Evolutionary conservation across 2,329 filamentous ascomycete species (phyloP).

Genomic region (Cercospora berteroae): DNA sequence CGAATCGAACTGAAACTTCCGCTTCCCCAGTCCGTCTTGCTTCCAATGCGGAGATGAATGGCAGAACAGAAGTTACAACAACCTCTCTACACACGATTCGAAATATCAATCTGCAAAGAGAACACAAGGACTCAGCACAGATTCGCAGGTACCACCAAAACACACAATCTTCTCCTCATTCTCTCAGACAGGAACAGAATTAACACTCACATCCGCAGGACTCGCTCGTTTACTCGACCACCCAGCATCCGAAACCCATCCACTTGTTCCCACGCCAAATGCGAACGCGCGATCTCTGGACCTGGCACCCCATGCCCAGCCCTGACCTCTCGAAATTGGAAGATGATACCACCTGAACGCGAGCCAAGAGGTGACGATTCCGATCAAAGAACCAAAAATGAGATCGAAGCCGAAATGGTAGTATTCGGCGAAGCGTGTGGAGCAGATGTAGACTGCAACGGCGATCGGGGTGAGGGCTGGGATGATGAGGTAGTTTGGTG

Average conservation of each 20-base stretch:
- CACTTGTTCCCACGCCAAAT: constrained; percentile 61
- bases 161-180: neutral
- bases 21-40: neutral
- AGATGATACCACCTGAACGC: constrained; percentile 84
- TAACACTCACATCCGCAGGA: constrained; percentile 1
- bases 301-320: constrained; percentile 86
- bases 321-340: constrained; percentile 72
- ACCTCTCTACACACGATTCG: neutral
- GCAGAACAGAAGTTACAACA: neutral
- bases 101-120: neutral
- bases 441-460: constrained; percentile 41
- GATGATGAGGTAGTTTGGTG: constrained; percentile 67
- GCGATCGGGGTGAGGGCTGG: constrained; percentile 24
- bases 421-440: constrained; percentile 83
- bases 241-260: constrained; percentile 50
- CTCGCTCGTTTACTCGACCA: constrained; percentile 35
- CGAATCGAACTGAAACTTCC: neutral
- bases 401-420: constrained; percentile 93
- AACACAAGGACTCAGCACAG: neutral
- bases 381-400: constrained; percentile 78
- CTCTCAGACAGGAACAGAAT: neutral
- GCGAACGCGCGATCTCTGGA: constrained; percentile 71
- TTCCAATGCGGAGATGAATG: neutral
- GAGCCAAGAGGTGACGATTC: constrained; percentile 67
- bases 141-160: neutral